Evolutionary conservation across 2,329 filamentous ascomycete species (phyloP).

Genomic region (Pseudogymnoascus sp.): DNA sequence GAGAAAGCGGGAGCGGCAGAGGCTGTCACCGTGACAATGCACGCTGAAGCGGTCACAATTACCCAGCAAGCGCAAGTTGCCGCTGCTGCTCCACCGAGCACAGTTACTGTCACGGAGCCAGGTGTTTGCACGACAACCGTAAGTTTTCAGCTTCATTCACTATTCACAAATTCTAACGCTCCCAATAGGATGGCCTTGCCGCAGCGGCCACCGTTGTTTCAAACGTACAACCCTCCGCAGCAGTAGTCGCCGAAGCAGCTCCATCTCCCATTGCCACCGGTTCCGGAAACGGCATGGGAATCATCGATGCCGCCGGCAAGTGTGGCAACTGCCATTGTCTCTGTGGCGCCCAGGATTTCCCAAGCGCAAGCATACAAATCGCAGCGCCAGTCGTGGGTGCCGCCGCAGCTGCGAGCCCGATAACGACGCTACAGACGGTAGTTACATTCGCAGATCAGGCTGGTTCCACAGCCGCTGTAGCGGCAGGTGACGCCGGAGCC

Average conservation of each 20-base stretch:
- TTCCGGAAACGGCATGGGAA: neutral
- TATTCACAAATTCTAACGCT: neutral
- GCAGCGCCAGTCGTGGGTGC: neutral
- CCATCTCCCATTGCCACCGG: neutral
- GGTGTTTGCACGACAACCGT: neutral
- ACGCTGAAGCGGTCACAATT: neutral
- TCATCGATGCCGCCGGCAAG: neutral
- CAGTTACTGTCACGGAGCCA: neutral
- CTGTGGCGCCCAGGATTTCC: neutral
- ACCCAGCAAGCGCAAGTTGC: neutral
- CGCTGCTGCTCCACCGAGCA: neutral
- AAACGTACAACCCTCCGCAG: neutral
- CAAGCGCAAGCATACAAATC: neutral
- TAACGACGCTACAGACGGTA: slow-evolving; percentile 10
- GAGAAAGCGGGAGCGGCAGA: slow-evolving; percentile 12
- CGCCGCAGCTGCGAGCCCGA: neutral
- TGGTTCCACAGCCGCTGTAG: slow-evolving; percentile 3
- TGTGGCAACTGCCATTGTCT: neutral
- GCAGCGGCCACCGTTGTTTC: neutral
- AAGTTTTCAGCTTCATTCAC: neutral
- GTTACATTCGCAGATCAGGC: slow-evolving; percentile 1
- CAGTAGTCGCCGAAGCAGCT: neutral
- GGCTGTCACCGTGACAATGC: slow-evolving; percentile 8
- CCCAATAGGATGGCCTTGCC: neutral
- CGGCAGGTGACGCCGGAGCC: neutral